Percentiles rank a stretch among this genome's conserved stretches.
Conservation (phyloP, 768 basidiomycete genomes). For the Clitopilus hobsonii region DNA sequence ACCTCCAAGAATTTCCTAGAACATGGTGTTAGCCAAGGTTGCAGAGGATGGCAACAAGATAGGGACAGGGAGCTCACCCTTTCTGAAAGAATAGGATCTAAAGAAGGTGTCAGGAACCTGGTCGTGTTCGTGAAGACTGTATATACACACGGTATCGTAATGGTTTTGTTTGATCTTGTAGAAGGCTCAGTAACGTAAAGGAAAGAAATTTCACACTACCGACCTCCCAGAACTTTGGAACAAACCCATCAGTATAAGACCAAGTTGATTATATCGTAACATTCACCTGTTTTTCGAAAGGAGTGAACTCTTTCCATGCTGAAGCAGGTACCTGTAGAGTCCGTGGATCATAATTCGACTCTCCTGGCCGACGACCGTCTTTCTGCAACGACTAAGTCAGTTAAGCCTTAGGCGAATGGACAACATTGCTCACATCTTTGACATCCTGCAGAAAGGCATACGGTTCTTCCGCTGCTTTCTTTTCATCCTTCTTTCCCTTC, state of each 20-base stretch:
- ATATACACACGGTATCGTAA: conserved; percentile 73
- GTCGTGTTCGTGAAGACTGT: conserved; percentile 9
- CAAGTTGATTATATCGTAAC: neutral
- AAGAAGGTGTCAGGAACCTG: conserved; percentile 12
- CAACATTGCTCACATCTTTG: conserved; percentile 71
- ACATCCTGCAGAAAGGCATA: conserved; percentile 71
- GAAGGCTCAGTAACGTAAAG: conserved; percentile 1
- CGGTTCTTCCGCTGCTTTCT: conserved; percentile 73
- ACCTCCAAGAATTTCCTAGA: conserved; percentile 79
- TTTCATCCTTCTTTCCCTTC: conserved; percentile 75
- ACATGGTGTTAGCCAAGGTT: neutral
- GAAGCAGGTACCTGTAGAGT: conserved; percentile 76
- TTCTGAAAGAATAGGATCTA: conserved; percentile 97
- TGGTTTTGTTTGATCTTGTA: conserved; percentile 92
- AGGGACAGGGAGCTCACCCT: conserved; percentile 47
- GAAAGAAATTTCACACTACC: conserved; percentile 16
- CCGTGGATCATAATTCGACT: conserved; percentile 86
- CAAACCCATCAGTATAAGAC: conserved; percentile 2
- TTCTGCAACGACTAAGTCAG: too few relatives aligned
- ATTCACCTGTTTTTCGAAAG: conserved; percentile 86
- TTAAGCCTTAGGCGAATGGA: too few relatives aligned
- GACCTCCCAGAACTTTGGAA: conserved; percentile 70
- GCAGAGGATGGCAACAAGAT: conserved; percentile 1
- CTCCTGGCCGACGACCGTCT: conserved; percentile 72
- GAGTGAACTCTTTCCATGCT: conserved; percentile 82